These are phyloP conservation scores for Lentinus polychrous DNA, from an alignment of 1,284 basidiomycete genomes.

Conservation along the genomic window DNA sequence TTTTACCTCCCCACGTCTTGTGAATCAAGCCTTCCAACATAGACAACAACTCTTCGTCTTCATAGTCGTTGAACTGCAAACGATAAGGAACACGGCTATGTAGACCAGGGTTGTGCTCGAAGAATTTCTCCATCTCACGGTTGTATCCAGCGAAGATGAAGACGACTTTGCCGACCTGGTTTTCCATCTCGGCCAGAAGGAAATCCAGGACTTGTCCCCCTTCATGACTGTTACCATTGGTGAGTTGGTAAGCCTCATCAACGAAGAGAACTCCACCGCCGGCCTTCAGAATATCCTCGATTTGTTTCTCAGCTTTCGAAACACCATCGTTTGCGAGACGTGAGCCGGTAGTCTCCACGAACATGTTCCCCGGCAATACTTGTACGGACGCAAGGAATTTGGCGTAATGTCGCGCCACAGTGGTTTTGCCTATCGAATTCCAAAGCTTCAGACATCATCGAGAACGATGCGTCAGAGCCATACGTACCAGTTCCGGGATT, in stretches of 20 bases:
- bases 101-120: conserved; percentile 65
- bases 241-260: conserved; percentile 65
- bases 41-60: conserved; percentile 41
- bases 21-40: conserved; percentile 45
- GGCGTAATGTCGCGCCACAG: conserved; percentile 56
- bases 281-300: conserved; percentile 39
- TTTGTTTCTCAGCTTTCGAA: conserved; percentile 37
- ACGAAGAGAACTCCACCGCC: conserved; percentile 62
- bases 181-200: conserved; percentile 67
- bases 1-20: conserved; percentile 39
- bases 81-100: conserved; percentile 54
- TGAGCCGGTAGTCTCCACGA: conserved; percentile 57
- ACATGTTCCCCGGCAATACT: conserved; percentile 45
- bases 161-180: conserved; percentile 53
- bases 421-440: conserved; percentile 51
- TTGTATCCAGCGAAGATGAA: conserved; percentile 66
- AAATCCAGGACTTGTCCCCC: conserved; percentile 57
- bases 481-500: conserved; percentile 30
- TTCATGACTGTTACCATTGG: conserved; percentile 34
- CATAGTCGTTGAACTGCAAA: conserved; percentile 57
- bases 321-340: conserved; percentile 52
- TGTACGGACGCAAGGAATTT: conserved; percentile 49
- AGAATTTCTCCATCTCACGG: conserved; percentile 68
- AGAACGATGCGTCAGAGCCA: background rate
- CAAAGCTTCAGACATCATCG: background rate